phyloP scores from a whole-genome alignment of 148 eudicot genomes.

The Amaranthus cruentus region DNA sequence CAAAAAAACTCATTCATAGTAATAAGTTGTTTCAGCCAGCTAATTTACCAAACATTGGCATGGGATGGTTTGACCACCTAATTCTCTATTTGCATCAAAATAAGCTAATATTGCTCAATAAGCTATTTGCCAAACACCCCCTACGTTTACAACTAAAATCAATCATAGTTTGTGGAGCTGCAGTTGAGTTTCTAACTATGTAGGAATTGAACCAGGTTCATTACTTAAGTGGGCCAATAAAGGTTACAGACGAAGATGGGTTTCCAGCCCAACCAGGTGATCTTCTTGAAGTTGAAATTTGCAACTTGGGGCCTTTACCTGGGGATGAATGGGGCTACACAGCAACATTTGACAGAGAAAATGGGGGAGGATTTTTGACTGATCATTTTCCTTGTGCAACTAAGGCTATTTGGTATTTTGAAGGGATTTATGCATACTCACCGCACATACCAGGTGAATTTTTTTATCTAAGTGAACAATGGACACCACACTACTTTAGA shows the following conservation, averaged over 20 bases:
- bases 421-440: constrained; percentile 88
- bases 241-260: constrained; percentile 55
- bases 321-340: constrained; percentile 94
- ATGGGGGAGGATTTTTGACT: constrained; percentile 84
- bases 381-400: constrained; percentile 87
- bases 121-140: too few species aligned
- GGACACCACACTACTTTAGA: too few species aligned
- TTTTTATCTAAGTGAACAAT: neutral
- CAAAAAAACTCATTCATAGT: too few species aligned
- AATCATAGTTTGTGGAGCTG: too few species aligned
- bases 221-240: constrained; percentile 79
- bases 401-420: constrained; percentile 93
- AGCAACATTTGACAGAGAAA: constrained; percentile 81
- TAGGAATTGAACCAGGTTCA: constrained; percentile 52
- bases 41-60: too few species aligned
- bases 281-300: constrained; percentile 74
- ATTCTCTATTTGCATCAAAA: too few species aligned
- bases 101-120: too few species aligned
- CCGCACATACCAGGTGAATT: constrained; percentile 81
- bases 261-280: constrained; percentile 72
- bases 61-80: too few species aligned
- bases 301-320: constrained; percentile 91
- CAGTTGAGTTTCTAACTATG: neutral
- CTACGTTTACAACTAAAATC: neutral
- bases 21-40: too few species aligned